These are phyloP conservation scores for Trametes sanguinea DNA, from an alignment of 768 basidiomycete genomes.

Conservation along the genomic window DNA sequence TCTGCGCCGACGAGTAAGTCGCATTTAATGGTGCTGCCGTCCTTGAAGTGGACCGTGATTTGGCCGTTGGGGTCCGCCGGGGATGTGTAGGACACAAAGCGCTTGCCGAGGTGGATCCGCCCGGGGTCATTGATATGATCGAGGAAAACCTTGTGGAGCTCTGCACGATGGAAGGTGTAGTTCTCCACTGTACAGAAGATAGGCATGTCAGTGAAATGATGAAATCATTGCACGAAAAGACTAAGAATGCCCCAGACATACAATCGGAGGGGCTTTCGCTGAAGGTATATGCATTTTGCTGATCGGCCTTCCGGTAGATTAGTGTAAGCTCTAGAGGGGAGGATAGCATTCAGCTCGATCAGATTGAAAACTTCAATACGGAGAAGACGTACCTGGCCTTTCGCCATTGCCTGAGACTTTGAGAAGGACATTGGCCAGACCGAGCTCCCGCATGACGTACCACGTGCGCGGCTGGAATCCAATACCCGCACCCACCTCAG, in stretches of 20 bases:
- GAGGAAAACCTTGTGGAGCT: constrained; percentile 22
- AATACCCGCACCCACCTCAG: constrained; percentile 26
- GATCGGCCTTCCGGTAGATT: constrained; percentile 16
- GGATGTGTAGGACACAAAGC: constrained; percentile 16
- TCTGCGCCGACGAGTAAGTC: constrained; percentile 34
- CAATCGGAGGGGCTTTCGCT: neutral
- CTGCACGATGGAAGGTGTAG: constrained; percentile 22
- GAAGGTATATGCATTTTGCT: neutral
- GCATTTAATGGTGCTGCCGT: constrained; percentile 27
- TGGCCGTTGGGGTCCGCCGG: neutral
- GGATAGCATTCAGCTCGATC: neutral
- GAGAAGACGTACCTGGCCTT: neutral
- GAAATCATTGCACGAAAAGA: neutral
- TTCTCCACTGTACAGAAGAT: neutral
- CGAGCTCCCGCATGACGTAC: constrained; percentile 15
- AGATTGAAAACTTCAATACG: neutral
- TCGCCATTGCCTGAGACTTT: neutral
- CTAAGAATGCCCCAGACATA: too few relatives aligned
- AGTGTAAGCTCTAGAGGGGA: neutral
- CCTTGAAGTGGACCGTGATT: constrained; percentile 27
- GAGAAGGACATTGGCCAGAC: constrained; percentile 4
- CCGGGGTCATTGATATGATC: constrained; percentile 11
- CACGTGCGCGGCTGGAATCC: constrained; percentile 17
- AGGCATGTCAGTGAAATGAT: neutral
- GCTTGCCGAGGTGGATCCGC: constrained; percentile 25